Evolutionary conservation across 441 rosid genomes (phyloP).

Genomic region (Mallotus japonicus): DNA sequence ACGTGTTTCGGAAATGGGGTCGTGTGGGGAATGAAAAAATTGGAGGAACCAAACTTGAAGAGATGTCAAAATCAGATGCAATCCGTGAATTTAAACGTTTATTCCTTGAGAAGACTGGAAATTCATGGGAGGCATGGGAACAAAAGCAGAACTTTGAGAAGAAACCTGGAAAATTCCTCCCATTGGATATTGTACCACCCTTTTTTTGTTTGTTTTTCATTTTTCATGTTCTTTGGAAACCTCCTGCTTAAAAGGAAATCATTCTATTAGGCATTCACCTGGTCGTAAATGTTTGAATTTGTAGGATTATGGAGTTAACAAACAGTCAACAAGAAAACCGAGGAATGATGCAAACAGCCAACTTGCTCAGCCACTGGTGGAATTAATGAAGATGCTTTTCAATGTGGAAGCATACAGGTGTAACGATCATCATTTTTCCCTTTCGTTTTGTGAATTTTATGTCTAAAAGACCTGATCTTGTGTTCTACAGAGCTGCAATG

Average conservation of each 20-base stretch:
- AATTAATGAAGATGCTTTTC: constrained; percentile 86
- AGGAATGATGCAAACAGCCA: constrained; percentile 35
- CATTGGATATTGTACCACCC: constrained; percentile 76
- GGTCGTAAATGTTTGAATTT: constrained; percentile 21
- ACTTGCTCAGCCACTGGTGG: constrained; percentile 67
- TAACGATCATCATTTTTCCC: constrained; percentile 4
- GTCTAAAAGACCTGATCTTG: constrained; percentile 22
- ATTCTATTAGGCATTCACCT: neutral
- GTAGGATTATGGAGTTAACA: constrained; percentile 92
- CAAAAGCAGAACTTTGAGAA: constrained; percentile 69
- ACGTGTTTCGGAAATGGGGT: constrained; percentile 95
- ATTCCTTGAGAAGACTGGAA: constrained; percentile 92
- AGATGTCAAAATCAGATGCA: constrained; percentile 78
- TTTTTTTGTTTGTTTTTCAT: neutral
- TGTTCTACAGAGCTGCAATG: constrained; percentile 83
- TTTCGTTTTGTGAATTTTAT: constrained; percentile 16
- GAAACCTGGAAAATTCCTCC: constrained; percentile 84
- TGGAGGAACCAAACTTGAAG: constrained; percentile 73
- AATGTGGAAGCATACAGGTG: constrained; percentile 91
- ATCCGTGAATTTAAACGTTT: constrained; percentile 69
- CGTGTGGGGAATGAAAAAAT: constrained; percentile 86
- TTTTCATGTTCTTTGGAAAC: neutral
- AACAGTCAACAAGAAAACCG: constrained; percentile 46
- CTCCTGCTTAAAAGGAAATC: neutral
- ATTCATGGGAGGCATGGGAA: constrained; percentile 93